Evolutionary conservation across 179 eudicot species (phyloP), one percentile per base, ranked within the genome.

Genomic region (Carnegiea gigantea): DNA sequence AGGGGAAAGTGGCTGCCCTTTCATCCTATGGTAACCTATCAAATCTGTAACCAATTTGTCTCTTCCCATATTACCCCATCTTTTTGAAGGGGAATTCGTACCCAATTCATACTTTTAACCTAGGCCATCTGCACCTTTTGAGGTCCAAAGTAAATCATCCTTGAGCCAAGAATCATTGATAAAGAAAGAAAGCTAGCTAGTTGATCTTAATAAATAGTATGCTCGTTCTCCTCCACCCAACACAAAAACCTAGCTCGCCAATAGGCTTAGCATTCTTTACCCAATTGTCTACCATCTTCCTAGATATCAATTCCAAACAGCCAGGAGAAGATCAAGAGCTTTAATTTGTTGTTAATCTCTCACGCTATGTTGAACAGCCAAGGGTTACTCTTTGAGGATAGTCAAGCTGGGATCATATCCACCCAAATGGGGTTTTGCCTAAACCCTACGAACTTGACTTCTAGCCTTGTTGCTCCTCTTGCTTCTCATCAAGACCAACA

Each of bases 341-440:
- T 38, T 17, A 23, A 48, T 18, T 57, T 57, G 62, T 18, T 57
- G 20, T 68, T 26, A 1, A 46, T 17, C 4, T 78, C 62, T 68
- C 30, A 78, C 73, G 38, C 33, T 65, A 86, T 90, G 88, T 70
- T 87, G 73, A 70, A 70, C 73, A 90, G 79, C 82, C 90, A 90
- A 80, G 87, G 90, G 33, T 80, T 87, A 57, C 77, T 86, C 59
- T 70, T 70, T 36, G 89, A 83, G 54, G 88, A 83, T 49, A 78
- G 88, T 80, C 91, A 89, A 79, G 62, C 7, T 57, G 92, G 89
- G 77, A 70, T 70, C 10, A 73, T 89, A 54, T 84, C 83, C 68
- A 82, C 85, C 75, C 88, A 88, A 78, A 80, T 87, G 85, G 90
- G 92, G 40, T 83, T 89, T 76, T 86, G 82, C 80, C 73, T 86